Conservation (phyloP, 345 rosid species). For the Eutrema yunnanense region DNA sequence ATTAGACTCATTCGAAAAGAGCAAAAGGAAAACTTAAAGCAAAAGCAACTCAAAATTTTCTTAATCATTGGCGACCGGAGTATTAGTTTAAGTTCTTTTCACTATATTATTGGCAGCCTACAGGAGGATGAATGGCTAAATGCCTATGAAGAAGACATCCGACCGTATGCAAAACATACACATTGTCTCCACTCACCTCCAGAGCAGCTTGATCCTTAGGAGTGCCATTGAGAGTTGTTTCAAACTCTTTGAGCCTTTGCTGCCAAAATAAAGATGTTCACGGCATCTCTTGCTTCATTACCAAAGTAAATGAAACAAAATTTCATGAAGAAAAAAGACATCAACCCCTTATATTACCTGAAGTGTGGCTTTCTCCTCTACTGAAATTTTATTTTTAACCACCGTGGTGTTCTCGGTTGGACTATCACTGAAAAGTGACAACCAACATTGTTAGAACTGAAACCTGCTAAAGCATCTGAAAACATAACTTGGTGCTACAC, state of each 20-base stretch:
- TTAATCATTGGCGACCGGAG: neutral
- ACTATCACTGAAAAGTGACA: slow-evolving; percentile 40
- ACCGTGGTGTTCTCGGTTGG: slow-evolving; percentile 44
- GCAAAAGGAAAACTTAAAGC: neutral
- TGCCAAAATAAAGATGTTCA: slow-evolving; percentile 33
- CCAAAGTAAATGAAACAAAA: neutral
- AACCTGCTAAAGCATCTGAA: neutral
- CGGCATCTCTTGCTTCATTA: neutral
- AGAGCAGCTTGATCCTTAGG: slow-evolving; percentile 71
- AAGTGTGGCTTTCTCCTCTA: slow-evolving; percentile 63
- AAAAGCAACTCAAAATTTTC: neutral
- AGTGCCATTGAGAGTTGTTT: slow-evolving; percentile 45
- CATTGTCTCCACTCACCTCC: slow-evolving; percentile 57
- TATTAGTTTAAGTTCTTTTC: neutral
- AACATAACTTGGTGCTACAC: slow-evolving; percentile 2
- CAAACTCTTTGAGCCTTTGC: slow-evolving; percentile 73
- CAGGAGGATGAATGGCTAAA: slow-evolving; percentile 3
- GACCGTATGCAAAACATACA: neutral
- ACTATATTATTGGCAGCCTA: neutral
- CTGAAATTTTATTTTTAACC: slow-evolving; percentile 56
- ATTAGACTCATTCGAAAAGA: neutral
- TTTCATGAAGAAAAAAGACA: neutral
- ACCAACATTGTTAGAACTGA: neutral
- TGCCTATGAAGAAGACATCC: neutral
- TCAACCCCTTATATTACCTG: slow-evolving; percentile 39